Conservation (phyloP, 768 basidiomycete genomes). For the Aureoboletus auriporus region DNA sequence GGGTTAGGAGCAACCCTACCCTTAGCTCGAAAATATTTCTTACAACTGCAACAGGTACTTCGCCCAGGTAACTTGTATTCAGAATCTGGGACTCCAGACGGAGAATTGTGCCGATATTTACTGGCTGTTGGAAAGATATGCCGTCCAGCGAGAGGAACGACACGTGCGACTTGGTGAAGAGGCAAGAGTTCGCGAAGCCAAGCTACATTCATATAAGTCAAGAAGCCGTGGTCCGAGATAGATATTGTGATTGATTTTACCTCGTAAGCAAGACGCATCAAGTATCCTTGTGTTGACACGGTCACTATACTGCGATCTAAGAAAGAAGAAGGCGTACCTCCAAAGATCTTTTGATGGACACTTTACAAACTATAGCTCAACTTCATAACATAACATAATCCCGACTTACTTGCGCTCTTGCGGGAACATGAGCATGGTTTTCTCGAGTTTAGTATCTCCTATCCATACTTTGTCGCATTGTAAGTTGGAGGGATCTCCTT, state of each 20-base stretch:
- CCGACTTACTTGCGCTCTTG: slow-evolving; percentile 72
- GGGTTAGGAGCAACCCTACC: not conserved
- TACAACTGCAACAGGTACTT: slow-evolving; percentile 52
- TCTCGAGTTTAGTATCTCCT: slow-evolving; percentile 67
- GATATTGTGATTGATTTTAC: slow-evolving; percentile 28
- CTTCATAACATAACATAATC: not conserved
- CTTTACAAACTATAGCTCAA: slow-evolving; percentile 30
- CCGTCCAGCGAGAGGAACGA: slow-evolving; percentile 76
- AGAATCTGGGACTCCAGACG: slow-evolving; percentile 68
- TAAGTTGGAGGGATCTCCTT: slow-evolving; percentile 29
- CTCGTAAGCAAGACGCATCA: slow-evolving; percentile 72
- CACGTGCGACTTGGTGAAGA: slow-evolving; percentile 65
- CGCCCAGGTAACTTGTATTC: slow-evolving; percentile 39
- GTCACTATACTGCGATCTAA: not conserved
- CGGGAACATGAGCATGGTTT: slow-evolving; percentile 76
- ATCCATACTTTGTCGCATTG: slow-evolving; percentile 60
- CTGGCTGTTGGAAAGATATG: slow-evolving; percentile 75
- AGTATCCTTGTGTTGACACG: slow-evolving; percentile 32
- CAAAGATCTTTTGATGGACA: slow-evolving; percentile 81
- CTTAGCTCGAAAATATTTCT: slow-evolving; percentile 16
- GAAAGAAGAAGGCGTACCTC: slow-evolving; percentile 41
- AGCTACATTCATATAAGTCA: slow-evolving; percentile 39
- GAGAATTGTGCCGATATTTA: slow-evolving; percentile 81
- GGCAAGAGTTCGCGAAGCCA: slow-evolving; percentile 64
- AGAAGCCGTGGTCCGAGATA: not conserved